A percentile compares a stretch with the other conserved stretches of the same genome.
These are phyloP conservation scores for Galeopsis tetrahit DNA, from an alignment of 257 asterid genomes.

Conservation along the genomic window DNA sequence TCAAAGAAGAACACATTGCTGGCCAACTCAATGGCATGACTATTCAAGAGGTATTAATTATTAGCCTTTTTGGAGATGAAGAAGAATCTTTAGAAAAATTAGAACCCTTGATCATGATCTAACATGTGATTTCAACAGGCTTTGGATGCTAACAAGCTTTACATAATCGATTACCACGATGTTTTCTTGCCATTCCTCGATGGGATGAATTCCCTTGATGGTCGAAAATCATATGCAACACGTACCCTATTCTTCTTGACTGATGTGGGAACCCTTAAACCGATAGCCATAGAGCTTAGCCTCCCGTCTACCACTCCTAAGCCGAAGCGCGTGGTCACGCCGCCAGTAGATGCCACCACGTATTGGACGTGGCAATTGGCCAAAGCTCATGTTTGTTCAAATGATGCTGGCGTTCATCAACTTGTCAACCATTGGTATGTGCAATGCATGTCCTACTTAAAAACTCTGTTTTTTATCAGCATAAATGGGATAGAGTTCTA, in stretches of 20 bases:
- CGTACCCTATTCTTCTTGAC: slow-evolving; percentile 81
- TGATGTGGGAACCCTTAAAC: slow-evolving; percentile 76
- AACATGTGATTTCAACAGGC: slow-evolving; percentile 58
- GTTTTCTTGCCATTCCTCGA: slow-evolving; percentile 83
- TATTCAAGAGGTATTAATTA: slow-evolving; percentile 72
- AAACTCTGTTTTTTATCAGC: background rate
- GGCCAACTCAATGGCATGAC: slow-evolving; percentile 87
- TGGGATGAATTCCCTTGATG: slow-evolving; percentile 80
- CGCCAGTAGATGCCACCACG: slow-evolving; percentile 74
- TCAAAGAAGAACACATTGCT: slow-evolving; percentile 77
- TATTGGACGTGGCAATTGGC: slow-evolving; percentile 93
- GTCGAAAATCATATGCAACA: slow-evolving; percentile 87
- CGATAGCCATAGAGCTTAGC: slow-evolving; percentile 86
- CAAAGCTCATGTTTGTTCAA: slow-evolving; percentile 90
- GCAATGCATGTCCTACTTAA: no score
- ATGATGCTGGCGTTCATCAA: slow-evolving; percentile 99
- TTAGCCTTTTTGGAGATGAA: background rate
- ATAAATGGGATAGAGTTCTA: background rate
- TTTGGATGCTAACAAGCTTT: slow-evolving; percentile 69
- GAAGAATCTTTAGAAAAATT: background rate
- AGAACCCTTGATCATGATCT: background rate
- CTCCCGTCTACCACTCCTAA: slow-evolving; percentile 63
- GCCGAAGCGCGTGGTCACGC: slow-evolving; percentile 75
- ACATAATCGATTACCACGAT: slow-evolving; percentile 82
- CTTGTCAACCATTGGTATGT: slow-evolving; percentile 94